A percentile compares a stretch with the other conserved stretches of the same genome.
These are phyloP conservation scores for Pontederia crassipes DNA, from an alignment of 176 grass and related monocot genomes.

Conservation along the genomic window DNA sequence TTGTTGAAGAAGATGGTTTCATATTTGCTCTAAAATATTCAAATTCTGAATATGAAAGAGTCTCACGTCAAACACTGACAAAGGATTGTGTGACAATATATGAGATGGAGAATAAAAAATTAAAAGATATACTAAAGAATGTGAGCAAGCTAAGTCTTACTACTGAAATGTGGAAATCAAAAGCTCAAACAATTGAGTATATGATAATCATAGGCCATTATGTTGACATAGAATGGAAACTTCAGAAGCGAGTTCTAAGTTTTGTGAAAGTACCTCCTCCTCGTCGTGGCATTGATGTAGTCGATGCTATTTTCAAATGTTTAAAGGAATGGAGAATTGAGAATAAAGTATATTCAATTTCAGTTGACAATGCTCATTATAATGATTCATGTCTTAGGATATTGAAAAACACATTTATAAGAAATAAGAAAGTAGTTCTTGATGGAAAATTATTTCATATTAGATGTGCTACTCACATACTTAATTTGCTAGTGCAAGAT, in stretches of 20 bases:
- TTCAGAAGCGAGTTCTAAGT: background rate
- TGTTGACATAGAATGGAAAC: background rate
- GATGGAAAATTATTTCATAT: background rate
- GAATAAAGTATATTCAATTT: background rate
- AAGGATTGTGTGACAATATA: background rate
- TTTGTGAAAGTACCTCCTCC: background rate
- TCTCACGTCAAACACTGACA: background rate
- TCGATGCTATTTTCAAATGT: background rate
- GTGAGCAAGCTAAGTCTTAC: background rate
- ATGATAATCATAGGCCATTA: background rate
- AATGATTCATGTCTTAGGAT: background rate
- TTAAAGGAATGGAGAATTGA: background rate
- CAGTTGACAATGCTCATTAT: background rate
- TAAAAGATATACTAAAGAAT: background rate
- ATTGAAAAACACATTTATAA: background rate
- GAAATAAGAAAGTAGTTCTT: background rate
- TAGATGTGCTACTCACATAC: constrained; percentile 4
- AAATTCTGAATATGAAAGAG: background rate
- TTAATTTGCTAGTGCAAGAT: constrained; percentile 17
- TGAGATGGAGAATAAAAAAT: background rate
- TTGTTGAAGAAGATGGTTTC: background rate
- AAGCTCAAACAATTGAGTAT: constrained; percentile 1
- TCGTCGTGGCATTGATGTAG: background rate
- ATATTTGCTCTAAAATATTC: background rate
- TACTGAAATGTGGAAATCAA: background rate